Evolutionary conservation across 192 early-diverging fungal genomes (phyloP).

Genomic region (Glomus cerebriforme): DNA sequence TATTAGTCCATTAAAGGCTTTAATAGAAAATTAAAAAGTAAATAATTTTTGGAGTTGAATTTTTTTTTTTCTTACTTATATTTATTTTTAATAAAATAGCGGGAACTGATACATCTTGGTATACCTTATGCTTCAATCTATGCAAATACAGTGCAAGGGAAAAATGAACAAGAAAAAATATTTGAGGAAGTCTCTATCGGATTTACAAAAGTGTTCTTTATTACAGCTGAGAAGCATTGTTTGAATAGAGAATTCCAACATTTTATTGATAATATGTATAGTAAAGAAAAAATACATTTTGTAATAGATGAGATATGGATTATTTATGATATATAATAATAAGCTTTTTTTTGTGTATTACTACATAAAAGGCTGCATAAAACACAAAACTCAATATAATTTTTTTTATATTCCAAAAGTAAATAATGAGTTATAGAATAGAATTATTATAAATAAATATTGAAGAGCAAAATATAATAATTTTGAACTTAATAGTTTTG

Average conservation of each 20-base stretch:
- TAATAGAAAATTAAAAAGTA: neutral
- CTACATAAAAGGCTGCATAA: no score
- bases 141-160: neutral
- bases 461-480: no score
- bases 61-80: neutral
- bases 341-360: no score
- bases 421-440: no score
- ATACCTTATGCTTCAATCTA: neutral
- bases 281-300: neutral
- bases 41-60: neutral
- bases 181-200: conserved; percentile 7
- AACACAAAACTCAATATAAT: no score
- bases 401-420: no score
- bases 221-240: neutral
- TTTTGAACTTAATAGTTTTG: no score
- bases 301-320: neutral
- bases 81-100: neutral
- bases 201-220: neutral
- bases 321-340: no score
- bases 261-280: neutral
- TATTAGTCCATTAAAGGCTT: no score
- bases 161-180: neutral
- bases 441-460: no score
- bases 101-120: neutral
- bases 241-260: neutral